These are phyloP conservation scores for Metschnikowia sp. DNA, from an alignment of 805 yeast genomes.

Conservation along the genomic window DNA sequence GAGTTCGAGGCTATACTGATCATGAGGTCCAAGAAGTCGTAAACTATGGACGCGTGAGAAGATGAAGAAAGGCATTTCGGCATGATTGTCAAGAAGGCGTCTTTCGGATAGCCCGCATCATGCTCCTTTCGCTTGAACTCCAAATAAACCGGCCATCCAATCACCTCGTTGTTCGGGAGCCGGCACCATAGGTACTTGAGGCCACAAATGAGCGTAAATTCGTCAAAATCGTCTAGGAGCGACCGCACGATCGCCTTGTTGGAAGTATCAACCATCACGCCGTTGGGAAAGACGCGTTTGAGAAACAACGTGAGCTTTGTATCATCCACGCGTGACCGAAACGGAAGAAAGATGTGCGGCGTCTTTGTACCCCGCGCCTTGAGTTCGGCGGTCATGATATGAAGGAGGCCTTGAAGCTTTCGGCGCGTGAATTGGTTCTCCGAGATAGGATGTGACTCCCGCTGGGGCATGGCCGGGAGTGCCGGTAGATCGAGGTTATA, in stretches of 20 bases:
- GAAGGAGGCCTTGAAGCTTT: conserved; percentile 64
- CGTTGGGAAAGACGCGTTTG: conserved; percentile 55
- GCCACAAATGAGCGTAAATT: conserved; percentile 66
- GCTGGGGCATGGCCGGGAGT: conserved; percentile 10
- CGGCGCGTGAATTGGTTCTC: conserved; percentile 53
- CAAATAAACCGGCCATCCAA: conserved; percentile 83
- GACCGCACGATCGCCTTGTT: conserved; percentile 37
- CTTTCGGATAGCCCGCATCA: conserved; percentile 62
- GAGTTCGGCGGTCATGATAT: conserved; percentile 66
- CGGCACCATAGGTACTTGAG: conserved; percentile 87
- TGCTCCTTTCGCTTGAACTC: conserved; percentile 64
- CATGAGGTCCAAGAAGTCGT: conserved; percentile 79
- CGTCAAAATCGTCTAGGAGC: conserved; percentile 52
- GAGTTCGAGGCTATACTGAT: conserved; percentile 78
- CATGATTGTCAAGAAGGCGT: conserved; percentile 76
- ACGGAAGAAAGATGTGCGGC: conserved; percentile 74
- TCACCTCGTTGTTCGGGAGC: conserved; percentile 70
- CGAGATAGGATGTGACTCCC: conserved; percentile 11
- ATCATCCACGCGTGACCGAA: conserved; percentile 67
- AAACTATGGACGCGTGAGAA: conserved; percentile 85
- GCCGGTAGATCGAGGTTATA: conserved; percentile 16
- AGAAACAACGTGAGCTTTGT: conserved; percentile 56
- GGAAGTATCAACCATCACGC: conserved; percentile 36
- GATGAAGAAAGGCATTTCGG: conserved; percentile 81
- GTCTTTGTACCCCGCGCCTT: conserved; percentile 59